Conservation (phyloP, 2,329 filamentous ascomycete species). For the Fusarium sp. region DNA sequence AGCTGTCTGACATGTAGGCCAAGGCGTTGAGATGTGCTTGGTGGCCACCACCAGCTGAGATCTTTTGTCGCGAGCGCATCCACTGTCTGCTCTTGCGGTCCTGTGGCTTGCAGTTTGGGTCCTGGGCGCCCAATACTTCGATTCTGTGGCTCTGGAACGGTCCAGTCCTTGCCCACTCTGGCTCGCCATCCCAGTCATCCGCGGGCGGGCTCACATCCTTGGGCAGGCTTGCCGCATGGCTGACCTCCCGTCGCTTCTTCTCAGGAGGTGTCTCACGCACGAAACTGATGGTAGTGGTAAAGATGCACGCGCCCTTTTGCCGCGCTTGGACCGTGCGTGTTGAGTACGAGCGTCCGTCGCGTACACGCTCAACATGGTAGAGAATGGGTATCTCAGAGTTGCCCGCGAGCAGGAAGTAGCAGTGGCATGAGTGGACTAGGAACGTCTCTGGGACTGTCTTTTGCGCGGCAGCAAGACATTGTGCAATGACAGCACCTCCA, state of each 20-base stretch:
- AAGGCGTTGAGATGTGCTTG: constrained; percentile 86
- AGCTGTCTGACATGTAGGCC: constrained; percentile 91
- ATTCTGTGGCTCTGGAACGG: constrained; percentile 59
- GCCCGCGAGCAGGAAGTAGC: constrained; percentile 96
- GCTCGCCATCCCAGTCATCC: constrained; percentile 53
- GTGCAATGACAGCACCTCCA: constrained; percentile 91
- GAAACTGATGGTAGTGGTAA: constrained; percentile 94
- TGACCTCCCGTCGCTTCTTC: constrained; percentile 62
- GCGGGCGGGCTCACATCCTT: constrained; percentile 48
- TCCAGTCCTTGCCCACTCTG: constrained; percentile 58
- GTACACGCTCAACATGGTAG: constrained; percentile 93
- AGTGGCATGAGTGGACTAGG: constrained; percentile 94
- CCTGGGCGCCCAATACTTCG: constrained; percentile 48
- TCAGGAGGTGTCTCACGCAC: constrained; percentile 69
- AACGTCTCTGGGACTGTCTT: constrained; percentile 84
- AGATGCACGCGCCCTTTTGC: constrained; percentile 88
- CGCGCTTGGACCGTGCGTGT: constrained; percentile 96
- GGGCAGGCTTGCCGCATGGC: constrained; percentile 72
- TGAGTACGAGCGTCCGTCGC: constrained; percentile 87
- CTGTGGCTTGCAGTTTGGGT: constrained; percentile 61
- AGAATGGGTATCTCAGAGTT: constrained; percentile 85
- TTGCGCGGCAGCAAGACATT: constrained; percentile 87
- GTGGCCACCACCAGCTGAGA: constrained; percentile 76
- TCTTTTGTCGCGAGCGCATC: constrained; percentile 77
- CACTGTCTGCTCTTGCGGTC: constrained; percentile 76